Conservation (phyloP, 2,329 filamentous ascomycete species). For the Fusarium phyllophilum region DNA sequence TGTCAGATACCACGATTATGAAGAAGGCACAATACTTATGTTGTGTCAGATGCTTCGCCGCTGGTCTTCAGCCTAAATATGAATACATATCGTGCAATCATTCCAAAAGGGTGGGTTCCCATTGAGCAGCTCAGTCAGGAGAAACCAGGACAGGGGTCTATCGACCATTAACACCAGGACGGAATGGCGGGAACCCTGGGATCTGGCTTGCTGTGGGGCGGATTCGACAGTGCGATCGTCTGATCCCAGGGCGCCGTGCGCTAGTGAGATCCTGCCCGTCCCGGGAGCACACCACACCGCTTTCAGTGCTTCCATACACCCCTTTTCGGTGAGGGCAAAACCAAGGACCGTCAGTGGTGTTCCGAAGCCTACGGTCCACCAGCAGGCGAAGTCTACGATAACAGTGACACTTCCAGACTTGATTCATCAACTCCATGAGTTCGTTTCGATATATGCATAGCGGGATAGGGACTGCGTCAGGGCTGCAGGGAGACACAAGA, state of each 20-base stretch:
- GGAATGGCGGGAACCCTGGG: constrained; percentile 44
- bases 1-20: neutral
- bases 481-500: neutral
- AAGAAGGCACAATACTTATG: neutral
- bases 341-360: neutral
- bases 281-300: constrained; percentile 43
- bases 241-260: constrained; percentile 42
- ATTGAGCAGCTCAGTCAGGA: constrained; percentile 30
- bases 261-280: constrained; percentile 47
- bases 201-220: constrained; percentile 44
- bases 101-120: neutral
- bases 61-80: no score
- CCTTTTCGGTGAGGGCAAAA: constrained; percentile 3
- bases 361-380: neutral
- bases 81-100: neutral
- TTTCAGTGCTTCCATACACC: constrained; percentile 28
- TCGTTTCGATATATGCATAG: neutral
- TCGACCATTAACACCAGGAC: constrained; percentile 29
- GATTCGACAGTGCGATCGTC: constrained; percentile 44
- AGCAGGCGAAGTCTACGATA: neutral
- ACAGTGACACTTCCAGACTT: neutral
- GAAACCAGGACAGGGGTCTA: constrained; percentile 33
- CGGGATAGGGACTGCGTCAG: neutral
- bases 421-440: neutral
- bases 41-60: no score